Conservation (phyloP, 2,329 filamentous ascomycete genomes). For the Achaetomium macrosporum region DNA sequence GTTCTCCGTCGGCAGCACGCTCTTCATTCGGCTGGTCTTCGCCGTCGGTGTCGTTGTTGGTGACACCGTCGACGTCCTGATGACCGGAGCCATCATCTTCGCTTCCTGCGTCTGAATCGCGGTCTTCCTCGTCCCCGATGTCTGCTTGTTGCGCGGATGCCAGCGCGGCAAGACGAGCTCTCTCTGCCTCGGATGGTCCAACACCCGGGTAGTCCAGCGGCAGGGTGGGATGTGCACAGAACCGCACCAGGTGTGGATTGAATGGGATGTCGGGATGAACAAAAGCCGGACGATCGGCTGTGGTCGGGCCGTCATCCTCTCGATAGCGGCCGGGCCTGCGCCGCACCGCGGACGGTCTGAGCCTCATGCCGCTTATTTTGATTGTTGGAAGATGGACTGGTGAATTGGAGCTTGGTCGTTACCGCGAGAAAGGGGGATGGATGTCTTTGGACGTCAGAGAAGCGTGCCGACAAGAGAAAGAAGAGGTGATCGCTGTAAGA, state of each 20-base stretch:
- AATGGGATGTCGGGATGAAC: conserved; percentile 24
- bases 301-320: conserved; percentile 19
- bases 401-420: too few relatives aligned
- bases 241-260: conserved; percentile 22
- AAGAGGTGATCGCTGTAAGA: too few relatives aligned
- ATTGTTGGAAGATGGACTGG: not conserved
- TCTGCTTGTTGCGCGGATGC: not conserved
- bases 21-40: too few relatives aligned
- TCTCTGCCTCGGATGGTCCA: conserved; percentile 17
- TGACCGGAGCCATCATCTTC: not conserved
- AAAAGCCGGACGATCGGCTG: conserved; percentile 18
- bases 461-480: too few relatives aligned
- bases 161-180: not conserved
- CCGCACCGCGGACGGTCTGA: conserved; percentile 32
- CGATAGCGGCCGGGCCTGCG: conserved; percentile 24
- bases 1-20: too few relatives aligned
- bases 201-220: conserved; percentile 22
- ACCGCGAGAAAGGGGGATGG: too few relatives aligned
- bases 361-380: not conserved
- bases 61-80: not conserved
- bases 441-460: too few relatives aligned
- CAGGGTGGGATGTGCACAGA: conserved; percentile 25
- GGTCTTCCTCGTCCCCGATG: not conserved
- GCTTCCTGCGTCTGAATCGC: not conserved
- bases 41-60: not conserved